These are phyloP conservation scores for Kodamaea laetipori DNA, from an alignment of 805 yeast species.

Conservation along the genomic window DNA sequence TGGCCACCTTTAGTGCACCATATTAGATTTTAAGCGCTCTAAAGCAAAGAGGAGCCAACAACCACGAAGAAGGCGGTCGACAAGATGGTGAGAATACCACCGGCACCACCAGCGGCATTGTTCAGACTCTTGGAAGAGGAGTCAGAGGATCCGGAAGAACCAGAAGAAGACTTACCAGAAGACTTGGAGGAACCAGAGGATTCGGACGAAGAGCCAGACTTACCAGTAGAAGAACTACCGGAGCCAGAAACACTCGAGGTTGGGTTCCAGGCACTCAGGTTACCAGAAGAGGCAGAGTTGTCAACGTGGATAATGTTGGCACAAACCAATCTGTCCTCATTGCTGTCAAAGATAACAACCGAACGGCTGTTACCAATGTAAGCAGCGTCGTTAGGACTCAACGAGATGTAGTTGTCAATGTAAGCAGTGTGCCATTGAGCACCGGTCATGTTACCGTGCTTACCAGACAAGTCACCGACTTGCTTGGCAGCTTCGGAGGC, in stretches of 20 bases:
- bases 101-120: constrained; percentile 5
- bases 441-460: constrained; percentile 38
- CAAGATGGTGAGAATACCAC: constrained; percentile 13
- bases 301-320: constrained; percentile 34
- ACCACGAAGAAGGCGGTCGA: constrained; percentile 17
- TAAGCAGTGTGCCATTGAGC: constrained; percentile 25
- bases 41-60: constrained; percentile 15
- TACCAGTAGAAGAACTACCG: constrained; percentile 7
- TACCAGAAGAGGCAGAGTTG: constrained; percentile 10
- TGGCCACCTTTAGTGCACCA: constrained; percentile 2
- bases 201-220: constrained; percentile 7
- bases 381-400: constrained; percentile 24
- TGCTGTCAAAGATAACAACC: constrained; percentile 37
- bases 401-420: constrained; percentile 27
- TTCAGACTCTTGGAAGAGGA: constrained; percentile 1
- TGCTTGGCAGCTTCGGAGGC: constrained; percentile 24
- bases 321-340: constrained; percentile 39
- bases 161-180: constrained; percentile 11
- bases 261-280: constrained; percentile 7
- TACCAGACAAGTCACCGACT: constrained; percentile 44
- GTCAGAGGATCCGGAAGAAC: constrained; percentile 6
- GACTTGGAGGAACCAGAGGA: constrained; percentile 10
- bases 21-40: neutral
- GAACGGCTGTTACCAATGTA: constrained; percentile 31
- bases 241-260: constrained; percentile 12